phyloP scores from a whole-genome alignment of 2,329 filamentous ascomycete species.

The Lasiodiplodia sp. region DNA sequence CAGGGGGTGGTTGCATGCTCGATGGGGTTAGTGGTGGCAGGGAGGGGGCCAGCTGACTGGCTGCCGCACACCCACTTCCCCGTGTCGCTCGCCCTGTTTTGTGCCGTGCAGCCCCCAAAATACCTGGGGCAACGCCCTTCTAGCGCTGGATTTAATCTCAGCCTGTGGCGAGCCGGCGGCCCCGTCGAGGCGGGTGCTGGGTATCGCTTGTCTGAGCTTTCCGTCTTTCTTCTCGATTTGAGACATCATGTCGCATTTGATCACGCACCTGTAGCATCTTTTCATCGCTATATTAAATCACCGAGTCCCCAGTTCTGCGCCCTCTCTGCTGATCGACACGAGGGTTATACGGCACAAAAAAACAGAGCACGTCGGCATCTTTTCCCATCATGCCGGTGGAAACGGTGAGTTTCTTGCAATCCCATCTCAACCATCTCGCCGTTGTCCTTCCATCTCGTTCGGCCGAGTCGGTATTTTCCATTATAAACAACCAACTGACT shows the following conservation, averaged over 20 bases:
- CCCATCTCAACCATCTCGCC: background rate
- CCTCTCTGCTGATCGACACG: background rate
- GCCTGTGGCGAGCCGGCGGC: background rate
- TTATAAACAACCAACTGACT: background rate
- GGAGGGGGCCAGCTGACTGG: conserved; percentile 22
- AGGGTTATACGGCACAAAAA: background rate
- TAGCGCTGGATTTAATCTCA: background rate
- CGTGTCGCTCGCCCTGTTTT: conserved; percentile 7
- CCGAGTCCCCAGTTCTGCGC: too few species aligned
- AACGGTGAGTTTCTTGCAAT: background rate
- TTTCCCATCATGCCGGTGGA: background rate
- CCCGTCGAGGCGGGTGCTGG: too few species aligned
- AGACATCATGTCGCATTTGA: too few species aligned
- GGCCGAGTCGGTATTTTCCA: background rate
- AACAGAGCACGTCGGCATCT: background rate
- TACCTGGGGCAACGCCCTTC: background rate
- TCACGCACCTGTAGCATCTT: background rate
- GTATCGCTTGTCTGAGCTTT: too few species aligned
- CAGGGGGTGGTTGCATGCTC: background rate
- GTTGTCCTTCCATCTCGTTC: background rate
- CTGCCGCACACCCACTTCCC: conserved; percentile 19
- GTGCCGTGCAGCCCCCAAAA: background rate
- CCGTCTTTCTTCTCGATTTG: too few species aligned
- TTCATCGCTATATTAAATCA: background rate
- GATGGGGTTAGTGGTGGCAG: conserved; percentile 9